Evolutionary conservation across 768 basidiomycete genomes (phyloP), one percentile per base, ranked within the genome.

Genomic region (Tricholoma bakamatsutake): DNA sequence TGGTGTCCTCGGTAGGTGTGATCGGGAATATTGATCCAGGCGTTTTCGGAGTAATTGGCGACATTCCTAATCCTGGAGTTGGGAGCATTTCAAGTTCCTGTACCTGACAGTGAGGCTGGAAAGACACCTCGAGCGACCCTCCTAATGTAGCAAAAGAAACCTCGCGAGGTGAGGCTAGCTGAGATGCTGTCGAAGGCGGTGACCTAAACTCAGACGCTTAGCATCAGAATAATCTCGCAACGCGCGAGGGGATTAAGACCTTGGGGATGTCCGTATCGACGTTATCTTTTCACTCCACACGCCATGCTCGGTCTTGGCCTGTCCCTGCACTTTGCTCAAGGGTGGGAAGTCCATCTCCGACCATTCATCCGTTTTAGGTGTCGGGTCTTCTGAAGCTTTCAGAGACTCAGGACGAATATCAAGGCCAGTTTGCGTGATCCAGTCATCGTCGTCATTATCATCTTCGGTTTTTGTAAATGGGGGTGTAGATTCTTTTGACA

Each of bases 11-110:
- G 11, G 74, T 76, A 1, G 78, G 84, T 24, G 83, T 81, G 45
- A 69, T 66, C 53, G 79, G 80, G 63, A 78, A 79, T 31, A 72
- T 63, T 11, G 78, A 75, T 30, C 72, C 77, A 35, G 78, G 72
- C 7, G 76, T 80, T 62, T 73, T 77, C 8, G 80, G 80, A 2
- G 78, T 83, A 48, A 78, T 68, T 31, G 79, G 80, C 15, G 78
- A 80, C 60, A 70, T 64, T 17, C 70, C 80, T 30, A 80, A 69
- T 30, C 72, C 74, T 6, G 78, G 80, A 27, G 76, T 82, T 11
- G 65, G 66, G 12, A 74, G 71, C 50, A 78, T 65, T 52, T 68
- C 76, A 11, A 78, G 54, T 50, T 76, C 79, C 51, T 76, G 74
- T 40, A 54, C 64, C 17, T 68, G 66, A 31, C 63, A 65, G 43